Evolutionary conservation across 768 basidiomycete species (phyloP).

Genomic region (Boletus tomentosulus): DNA sequence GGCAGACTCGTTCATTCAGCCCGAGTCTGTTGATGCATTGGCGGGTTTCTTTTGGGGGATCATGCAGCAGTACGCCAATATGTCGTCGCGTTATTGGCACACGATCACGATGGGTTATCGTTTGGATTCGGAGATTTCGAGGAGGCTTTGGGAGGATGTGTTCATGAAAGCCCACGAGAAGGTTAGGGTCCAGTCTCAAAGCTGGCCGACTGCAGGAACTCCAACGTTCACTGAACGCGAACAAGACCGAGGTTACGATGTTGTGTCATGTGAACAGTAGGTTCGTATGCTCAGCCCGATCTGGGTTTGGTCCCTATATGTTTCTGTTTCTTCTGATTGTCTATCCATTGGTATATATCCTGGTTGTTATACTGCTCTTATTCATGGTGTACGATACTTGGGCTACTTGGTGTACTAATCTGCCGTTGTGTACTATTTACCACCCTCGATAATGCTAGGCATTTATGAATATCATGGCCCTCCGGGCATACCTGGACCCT

Average conservation of each 20-base stretch:
- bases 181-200: neutral
- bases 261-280: neutral
- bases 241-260: neutral
- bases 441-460: no score
- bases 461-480: no score
- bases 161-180: conserved; percentile 14
- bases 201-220: neutral
- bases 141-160: conserved; percentile 16
- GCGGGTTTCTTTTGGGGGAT: conserved; percentile 16
- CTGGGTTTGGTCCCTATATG: neutral
- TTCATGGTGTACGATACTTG: no score
- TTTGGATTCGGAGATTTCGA: conserved; percentile 12
- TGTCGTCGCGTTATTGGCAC: conserved; percentile 7
- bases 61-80: conserved; percentile 2
- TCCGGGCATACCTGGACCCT: no score
- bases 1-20: conserved; percentile 14
- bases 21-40: conserved; percentile 13
- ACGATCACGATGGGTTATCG: conserved; percentile 8
- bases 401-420: no score
- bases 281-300: no score
- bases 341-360: no score
- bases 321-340: no score
- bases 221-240: neutral
- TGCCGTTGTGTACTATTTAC: no score
- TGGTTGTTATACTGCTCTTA: no score